Percentiles rank a stretch among this genome's conserved stretches.
Conservation (phyloP, 1,284 basidiomycete species). For the Kwoniella shivajii region DNA sequence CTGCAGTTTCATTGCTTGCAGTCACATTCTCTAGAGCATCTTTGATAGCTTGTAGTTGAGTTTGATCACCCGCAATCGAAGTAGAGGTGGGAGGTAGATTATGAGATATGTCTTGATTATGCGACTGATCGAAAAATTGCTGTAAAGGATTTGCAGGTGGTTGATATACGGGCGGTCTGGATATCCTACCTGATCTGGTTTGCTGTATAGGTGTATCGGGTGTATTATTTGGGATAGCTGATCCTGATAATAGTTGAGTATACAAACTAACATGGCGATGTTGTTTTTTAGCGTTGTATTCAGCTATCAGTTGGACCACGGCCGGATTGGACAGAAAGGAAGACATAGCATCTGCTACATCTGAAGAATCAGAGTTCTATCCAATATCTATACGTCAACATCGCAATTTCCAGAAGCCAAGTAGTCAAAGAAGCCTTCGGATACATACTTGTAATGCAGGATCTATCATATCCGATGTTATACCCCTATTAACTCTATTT, state of each 20-base stretch:
- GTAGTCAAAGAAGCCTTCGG: no score
- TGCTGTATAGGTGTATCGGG: conserved; percentile 22
- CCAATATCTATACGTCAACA: neutral
- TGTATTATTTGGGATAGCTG: neutral
- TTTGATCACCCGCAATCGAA: neutral
- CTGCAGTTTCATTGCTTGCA: conserved; percentile 1
- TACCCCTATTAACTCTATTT: conserved; percentile 1
- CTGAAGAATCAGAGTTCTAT: neutral
- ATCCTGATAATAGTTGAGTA: conserved; percentile 16
- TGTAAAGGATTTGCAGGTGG: conserved; percentile 10
- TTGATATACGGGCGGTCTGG: conserved; percentile 21
- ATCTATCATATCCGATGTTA: conserved; percentile 21
- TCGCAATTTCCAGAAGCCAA: neutral
- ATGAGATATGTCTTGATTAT: neutral
- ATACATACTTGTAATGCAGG: conserved; percentile 20
- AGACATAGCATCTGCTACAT: conserved; percentile 19
- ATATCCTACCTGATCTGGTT: conserved; percentile 27
- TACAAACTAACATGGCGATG: conserved; percentile 17
- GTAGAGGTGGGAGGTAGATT: neutral
- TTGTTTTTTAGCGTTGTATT: conserved; percentile 19
- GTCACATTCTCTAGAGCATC: conserved; percentile 22
- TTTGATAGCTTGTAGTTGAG: conserved; percentile 22
- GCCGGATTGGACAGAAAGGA: conserved; percentile 13
- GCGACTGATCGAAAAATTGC: neutral
- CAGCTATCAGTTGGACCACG: conserved; percentile 18